Base-by-base conservation (phyloP, 1,284 basidiomycete species). In the Sanghuangporus sanghuang region DNA sequence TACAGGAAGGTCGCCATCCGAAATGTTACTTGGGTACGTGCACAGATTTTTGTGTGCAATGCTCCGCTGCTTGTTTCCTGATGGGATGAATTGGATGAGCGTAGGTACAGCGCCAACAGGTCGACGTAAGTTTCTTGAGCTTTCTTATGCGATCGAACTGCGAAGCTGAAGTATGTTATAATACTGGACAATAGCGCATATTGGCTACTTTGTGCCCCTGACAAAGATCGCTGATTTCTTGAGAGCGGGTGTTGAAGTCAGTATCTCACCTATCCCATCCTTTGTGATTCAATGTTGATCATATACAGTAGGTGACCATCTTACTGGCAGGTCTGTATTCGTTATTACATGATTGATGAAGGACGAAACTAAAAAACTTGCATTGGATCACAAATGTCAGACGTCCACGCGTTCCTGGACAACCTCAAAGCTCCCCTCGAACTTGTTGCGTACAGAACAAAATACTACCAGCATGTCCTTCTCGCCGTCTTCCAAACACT, bases 221-320 rank as follows among this genome's bases (percentile, higher is more conserved):
- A 90, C 88, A 57, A 99, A 99, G 81, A 95, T 98, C 63, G 95
- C 96, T 42, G 97, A 99, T 79, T 99, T 99, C 75, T 78, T 99
- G 60, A 85, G 87, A 49, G 96, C 96, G 1, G 96, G 89, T 36
- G 95, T 96, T 11, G 88, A 89, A 75, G 87, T 89, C 63, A 64
- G 75, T 68, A 14, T 32, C 18, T 48, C n/a, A 52, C 8, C 21
- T 6, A 23, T 46, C 23, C 27, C n/a, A 42, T 14, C 8, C 23
- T 6, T 8, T 39, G 8, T 23, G 27, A 23, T 49, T 42, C 18
- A 61, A 27, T 42, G 57, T 55, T 53, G 59, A 65, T 64, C 42
- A 55, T 57, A 44, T 18, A 16, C 49, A 38, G 44, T 69, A 92
- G 81, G 92, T 98, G 70, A 98, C 90, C 67, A 83, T 98, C 66